phyloP scores from a whole-genome alignment of 2,329 filamentous ascomycete species.

The Ambrosiella beaveri region DNA sequence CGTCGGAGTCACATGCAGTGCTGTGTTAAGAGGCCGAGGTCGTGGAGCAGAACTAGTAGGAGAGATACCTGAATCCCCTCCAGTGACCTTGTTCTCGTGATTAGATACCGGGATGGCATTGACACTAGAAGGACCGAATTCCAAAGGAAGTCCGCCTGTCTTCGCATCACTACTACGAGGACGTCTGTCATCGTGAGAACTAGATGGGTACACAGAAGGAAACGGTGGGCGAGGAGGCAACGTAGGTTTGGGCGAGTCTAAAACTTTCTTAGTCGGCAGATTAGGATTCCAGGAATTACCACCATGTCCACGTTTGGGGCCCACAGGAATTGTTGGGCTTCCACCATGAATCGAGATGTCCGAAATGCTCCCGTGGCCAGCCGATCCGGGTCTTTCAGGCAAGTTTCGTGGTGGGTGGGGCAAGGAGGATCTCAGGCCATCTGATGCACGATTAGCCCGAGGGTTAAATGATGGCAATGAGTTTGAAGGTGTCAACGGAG shows the following conservation, averaged over 20 bases:
- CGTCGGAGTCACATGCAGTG: neutral
- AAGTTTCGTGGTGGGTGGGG: constrained; percentile 17
- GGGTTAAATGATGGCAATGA: constrained; percentile 26
- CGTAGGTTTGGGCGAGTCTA: constrained; percentile 37
- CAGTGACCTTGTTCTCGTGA: neutral
- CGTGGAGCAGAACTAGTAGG: neutral
- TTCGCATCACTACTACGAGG: constrained; percentile 38
- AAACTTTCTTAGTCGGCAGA: constrained; percentile 27
- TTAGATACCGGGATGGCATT: neutral
- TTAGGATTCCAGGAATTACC: constrained; percentile 32
- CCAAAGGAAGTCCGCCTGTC: constrained; percentile 17
- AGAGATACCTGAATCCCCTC: neutral
- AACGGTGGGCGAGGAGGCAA: constrained; percentile 7
- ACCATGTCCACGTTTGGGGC: constrained; percentile 5
- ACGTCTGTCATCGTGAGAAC: constrained; percentile 24
- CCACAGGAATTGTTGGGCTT: constrained; percentile 20
- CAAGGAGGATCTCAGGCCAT: constrained; percentile 10
- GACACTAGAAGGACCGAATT: neutral
- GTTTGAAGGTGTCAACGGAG: constrained; percentile 33
- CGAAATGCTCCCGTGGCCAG: constrained; percentile 20
- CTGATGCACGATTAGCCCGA: constrained; percentile 41
- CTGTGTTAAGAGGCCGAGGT: neutral
- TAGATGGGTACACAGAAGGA: constrained; percentile 17
- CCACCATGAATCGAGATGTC: constrained; percentile 11
- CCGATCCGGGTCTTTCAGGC: constrained; percentile 31